These are phyloP conservation scores for Colletotrichum destructivum DNA, from an alignment of 2,329 filamentous ascomycete species.

Conservation along the genomic window DNA sequence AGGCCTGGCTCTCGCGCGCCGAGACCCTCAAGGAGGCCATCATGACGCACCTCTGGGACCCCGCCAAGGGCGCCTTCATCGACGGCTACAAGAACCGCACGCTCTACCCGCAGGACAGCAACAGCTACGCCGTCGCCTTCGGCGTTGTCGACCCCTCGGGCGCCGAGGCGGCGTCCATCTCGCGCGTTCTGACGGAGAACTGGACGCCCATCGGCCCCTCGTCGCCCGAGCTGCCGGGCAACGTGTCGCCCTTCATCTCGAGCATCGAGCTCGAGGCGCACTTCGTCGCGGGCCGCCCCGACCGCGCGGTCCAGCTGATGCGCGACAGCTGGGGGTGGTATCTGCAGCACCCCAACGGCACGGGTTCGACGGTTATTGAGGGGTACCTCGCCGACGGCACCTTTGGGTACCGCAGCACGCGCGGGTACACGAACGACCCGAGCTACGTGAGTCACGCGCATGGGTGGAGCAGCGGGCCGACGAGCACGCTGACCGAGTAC, in stretches of 20 bases:
- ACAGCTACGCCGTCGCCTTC: conserved; percentile 68
- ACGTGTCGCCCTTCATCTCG: conserved; percentile 71
- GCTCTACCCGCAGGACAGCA: conserved; percentile 73
- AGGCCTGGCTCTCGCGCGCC: conserved; percentile 58
- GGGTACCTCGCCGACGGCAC: conserved; percentile 70
- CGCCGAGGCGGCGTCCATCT: conserved; percentile 56
- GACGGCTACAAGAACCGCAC: conserved; percentile 66
- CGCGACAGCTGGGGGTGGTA: conserved; percentile 74
- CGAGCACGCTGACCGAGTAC: conserved; percentile 60
- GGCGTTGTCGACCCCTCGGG: conserved; percentile 56
- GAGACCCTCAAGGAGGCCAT: conserved; percentile 60
- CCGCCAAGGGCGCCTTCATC: conserved; percentile 63
- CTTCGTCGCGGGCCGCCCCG: conserved; percentile 61
- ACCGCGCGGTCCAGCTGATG: conserved; percentile 69
- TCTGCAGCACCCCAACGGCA: conserved; percentile 69
- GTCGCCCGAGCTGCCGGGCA: conserved; percentile 69
- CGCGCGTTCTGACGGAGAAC: conserved; percentile 61
- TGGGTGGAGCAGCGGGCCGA: conserved; percentile 65
- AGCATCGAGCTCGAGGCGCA: conserved; percentile 73
- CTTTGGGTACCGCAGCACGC: conserved; percentile 69
- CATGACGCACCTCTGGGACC: conserved; percentile 64
- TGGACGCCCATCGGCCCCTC: conserved; percentile 71
- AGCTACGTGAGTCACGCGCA: conserved; percentile 65
- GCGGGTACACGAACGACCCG: conserved; percentile 66
- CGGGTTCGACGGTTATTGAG: conserved; percentile 71